Evolutionary conservation across 1,284 basidiomycete species (phyloP), one percentile per base, ranked within the genome.

Genomic region (Vanrija sp.): DNA sequence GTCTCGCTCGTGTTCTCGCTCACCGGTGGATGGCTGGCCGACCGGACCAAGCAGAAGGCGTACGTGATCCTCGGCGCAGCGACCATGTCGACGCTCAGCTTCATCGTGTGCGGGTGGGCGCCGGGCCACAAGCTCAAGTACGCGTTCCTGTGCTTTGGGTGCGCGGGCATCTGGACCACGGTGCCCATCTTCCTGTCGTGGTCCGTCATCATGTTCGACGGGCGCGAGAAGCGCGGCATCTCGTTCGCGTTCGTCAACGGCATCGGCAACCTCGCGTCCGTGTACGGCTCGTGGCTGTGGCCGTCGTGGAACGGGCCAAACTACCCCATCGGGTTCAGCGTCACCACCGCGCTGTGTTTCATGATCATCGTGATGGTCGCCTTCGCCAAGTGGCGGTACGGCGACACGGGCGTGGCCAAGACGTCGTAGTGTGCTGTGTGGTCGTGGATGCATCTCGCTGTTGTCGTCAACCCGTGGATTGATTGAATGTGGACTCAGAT

Each of bases 81-180:
- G 7, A 29, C 54, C 9, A 43, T 68, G 10, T 60, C 67, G 6
- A 55, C 65, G 18, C 54, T 70, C 10, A 66, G 62, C 26, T 75
- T 78, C 58, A 63, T 69, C 29, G 65, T 76, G 46, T 67, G 69
- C 12, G 65, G 69, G 8, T 54, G 34, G 34, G 34, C 34, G 12
- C 62, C 39, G 8, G 60, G 71, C 54, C 53, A 66, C 26, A 64
- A 64, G 18, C 71, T 65, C 10, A 65, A 76, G 52, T 78, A 78
- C 61, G 71, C 68, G 21, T 71, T 78, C 58, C 67, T 78, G 8
- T 78, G 75, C 53, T 73, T 78, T 45, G 74, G 64, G 15, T 73
- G 72, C 25, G 75, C 66, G 3, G 66, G 66, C 18, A 71, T 78
- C 44, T 78, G 71, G 47, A 66, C 71, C 9, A 64, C 69, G 15